phyloP scores from a whole-genome alignment of 768 basidiomycete species.

The Antrodiella citrinella region DNA sequence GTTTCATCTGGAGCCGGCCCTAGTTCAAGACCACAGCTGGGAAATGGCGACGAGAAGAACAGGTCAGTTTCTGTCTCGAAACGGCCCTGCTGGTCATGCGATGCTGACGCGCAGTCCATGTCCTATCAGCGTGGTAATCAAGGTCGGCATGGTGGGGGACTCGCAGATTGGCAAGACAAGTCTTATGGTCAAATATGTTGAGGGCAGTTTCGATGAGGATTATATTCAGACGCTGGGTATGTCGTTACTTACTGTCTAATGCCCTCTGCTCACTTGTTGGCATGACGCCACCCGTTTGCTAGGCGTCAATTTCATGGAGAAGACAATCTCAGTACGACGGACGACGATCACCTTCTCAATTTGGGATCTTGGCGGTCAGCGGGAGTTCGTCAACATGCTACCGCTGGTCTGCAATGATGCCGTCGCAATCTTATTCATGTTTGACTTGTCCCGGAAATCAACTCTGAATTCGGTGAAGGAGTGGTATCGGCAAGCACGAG shows the following conservation, averaged over 20 bases:
- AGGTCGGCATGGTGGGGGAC: conserved; percentile 99
- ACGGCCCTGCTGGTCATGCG: conserved; percentile 17
- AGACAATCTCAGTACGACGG: conserved; percentile 95
- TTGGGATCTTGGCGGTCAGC: conserved; percentile 96
- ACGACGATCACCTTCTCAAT: conserved; percentile 99
- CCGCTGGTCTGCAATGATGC: conserved; percentile 98
- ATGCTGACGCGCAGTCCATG: background rate
- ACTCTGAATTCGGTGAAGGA: conserved; percentile 98
- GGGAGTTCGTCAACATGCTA: conserved; percentile 99
- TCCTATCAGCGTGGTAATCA: conserved; percentile 77
- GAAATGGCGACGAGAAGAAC: conserved; percentile 23
- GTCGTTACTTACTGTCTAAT: conserved; percentile 20
- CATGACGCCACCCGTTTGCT: conserved; percentile 12
- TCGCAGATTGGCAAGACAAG: conserved; percentile 99
- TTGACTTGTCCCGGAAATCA: conserved; percentile 94
- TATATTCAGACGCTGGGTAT: conserved; percentile 98
- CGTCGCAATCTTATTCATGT: conserved; percentile 99
- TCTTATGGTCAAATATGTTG: conserved; percentile 99
- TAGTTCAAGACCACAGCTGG: conserved; percentile 13
- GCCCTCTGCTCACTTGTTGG: conserved; percentile 3
- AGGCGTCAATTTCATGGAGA: conserved; percentile 99
- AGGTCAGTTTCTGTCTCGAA: conserved; percentile 15
- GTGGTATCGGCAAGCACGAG: conserved; percentile 98
- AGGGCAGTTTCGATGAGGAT: conserved; percentile 97
- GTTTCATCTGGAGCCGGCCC: conserved; percentile 16